phyloP scores from a whole-genome alignment of 108 stramenopile genomes.

The Cyclotella choctawhatcheeana region DNA sequence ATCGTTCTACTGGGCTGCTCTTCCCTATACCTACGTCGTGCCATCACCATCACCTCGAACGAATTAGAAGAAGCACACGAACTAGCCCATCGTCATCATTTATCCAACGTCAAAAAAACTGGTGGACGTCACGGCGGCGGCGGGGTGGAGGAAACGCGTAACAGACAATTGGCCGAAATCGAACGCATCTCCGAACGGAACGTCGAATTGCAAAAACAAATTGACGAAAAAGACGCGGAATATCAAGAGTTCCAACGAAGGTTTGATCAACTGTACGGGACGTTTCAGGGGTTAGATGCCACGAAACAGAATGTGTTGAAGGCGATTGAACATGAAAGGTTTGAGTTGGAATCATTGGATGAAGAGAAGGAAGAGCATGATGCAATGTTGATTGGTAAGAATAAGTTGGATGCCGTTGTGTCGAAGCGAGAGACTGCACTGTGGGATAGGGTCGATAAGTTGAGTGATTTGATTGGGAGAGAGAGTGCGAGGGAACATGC shows the following conservation, averaged over 20 bases:
- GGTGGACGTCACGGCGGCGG: background rate
- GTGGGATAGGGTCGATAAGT: slow-evolving; percentile 51
- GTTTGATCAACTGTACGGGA: background rate
- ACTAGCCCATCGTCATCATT: background rate
- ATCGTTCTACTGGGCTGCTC: background rate
- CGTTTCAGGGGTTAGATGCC: background rate
- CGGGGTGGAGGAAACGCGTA: background rate
- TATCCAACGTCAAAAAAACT: slow-evolving; percentile 5
- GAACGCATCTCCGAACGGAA: background rate
- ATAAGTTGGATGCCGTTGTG: slow-evolving; percentile 37
- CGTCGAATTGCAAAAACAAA: background rate
- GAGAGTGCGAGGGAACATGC: slow-evolving; percentile 57
- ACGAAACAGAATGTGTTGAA: background rate
- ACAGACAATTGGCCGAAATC: background rate
- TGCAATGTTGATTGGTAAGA: slow-evolving; percentile 15
- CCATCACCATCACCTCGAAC: background rate
- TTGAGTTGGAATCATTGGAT: background rate
- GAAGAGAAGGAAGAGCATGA: slow-evolving; percentile 16
- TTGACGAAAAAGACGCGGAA: background rate
- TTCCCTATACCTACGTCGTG: slow-evolving; percentile 1
- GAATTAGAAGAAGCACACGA: background rate
- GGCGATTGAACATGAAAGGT: background rate
- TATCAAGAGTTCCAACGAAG: background rate
- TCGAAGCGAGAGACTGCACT: slow-evolving; percentile 58
- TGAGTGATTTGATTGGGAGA: slow-evolving; percentile 40